Evolutionary conservation across 805 yeast species (phyloP), one percentile per base, ranked within the genome.

Genomic region (Candida argentea): DNA sequence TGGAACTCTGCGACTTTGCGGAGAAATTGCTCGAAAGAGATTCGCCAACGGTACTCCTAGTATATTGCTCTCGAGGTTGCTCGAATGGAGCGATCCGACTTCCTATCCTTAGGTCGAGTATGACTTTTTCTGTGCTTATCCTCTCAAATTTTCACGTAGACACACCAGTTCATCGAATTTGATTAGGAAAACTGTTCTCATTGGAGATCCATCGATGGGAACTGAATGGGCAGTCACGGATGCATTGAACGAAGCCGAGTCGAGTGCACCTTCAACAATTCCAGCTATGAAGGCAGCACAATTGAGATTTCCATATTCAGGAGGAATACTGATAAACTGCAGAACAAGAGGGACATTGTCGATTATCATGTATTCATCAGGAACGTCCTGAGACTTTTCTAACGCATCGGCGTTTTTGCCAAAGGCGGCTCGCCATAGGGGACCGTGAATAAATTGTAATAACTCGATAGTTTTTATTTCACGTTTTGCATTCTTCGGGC

Each of bases 251-350:
- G 74, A 75, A 2, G 83, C 62, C 4, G 79, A 63, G 42, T 81
- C 91, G 33, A 85, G 56, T 1, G 84, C 75, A 0, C 93, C 94
- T 48, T 85, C 94, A 22, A 84, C 65, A 10, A 85, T 67, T 0
- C 95, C 95, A 0, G 94, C 94, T 2, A 77, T 71, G 46, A 80
- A 82, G 0, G 94, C 87, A 10, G 79, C 76, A 44, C 91, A 81
- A 45, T 80, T 82, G 43, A 84, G 63, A 36, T 75, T 76, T 7
- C 81, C 76, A 45, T 78, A 74, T 38, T 85, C 94, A 39, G 70
- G 73, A 2, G 95, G 95, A 4, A 81, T 76, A 17, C 82, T 73
- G 7, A 85, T 73, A 45, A 65, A 85, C 40, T 70, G 71, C n/a
- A 82, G 65, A 22, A 84, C 61, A 25, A 81, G 41, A 5, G 95